phyloP scores from a whole-genome alignment of 225 moss, liverwort and hornwort genomes.

The Sphagnum contortum region DNA sequence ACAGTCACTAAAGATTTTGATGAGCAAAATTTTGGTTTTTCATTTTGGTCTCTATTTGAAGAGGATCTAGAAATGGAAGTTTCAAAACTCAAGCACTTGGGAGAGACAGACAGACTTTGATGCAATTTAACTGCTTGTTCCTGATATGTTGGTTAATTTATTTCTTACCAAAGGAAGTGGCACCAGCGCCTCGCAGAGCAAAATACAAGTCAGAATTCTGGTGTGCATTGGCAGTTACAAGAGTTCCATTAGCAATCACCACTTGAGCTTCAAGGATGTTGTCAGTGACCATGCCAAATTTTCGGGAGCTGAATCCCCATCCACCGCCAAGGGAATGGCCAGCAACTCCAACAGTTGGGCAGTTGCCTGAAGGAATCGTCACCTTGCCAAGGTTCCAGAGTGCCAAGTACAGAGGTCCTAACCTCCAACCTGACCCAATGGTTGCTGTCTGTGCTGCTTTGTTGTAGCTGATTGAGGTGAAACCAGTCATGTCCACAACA shows the following conservation, averaged over 20 bases:
- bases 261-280: conserved; percentile 39
- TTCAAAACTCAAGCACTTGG: too few species aligned
- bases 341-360: conserved; percentile 55
- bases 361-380: conserved; percentile 47
- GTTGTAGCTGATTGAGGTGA: conserved; percentile 46
- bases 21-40: too few species aligned
- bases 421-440: conserved; percentile 49
- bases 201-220: conserved; percentile 45
- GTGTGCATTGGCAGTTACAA: conserved; percentile 33
- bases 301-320: conserved; percentile 60
- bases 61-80: too few species aligned
- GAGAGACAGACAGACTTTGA: too few species aligned
- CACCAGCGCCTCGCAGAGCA: conserved; percentile 55
- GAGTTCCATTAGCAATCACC: conserved; percentile 33
- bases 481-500: conserved; percentile 60
- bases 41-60: too few species aligned
- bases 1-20: too few species aligned
- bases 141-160: too few species aligned
- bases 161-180: conserved; percentile 42
- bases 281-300: conserved; percentile 51
- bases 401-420: conserved; percentile 56
- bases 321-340: conserved; percentile 79
- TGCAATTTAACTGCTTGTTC: too few species aligned
- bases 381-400: conserved; percentile 79
- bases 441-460: conserved; percentile 20